These are phyloP conservation scores for Ceratobasidium theobromae DNA, from an alignment of 1,284 basidiomycete species.

Conservation along the genomic window DNA sequence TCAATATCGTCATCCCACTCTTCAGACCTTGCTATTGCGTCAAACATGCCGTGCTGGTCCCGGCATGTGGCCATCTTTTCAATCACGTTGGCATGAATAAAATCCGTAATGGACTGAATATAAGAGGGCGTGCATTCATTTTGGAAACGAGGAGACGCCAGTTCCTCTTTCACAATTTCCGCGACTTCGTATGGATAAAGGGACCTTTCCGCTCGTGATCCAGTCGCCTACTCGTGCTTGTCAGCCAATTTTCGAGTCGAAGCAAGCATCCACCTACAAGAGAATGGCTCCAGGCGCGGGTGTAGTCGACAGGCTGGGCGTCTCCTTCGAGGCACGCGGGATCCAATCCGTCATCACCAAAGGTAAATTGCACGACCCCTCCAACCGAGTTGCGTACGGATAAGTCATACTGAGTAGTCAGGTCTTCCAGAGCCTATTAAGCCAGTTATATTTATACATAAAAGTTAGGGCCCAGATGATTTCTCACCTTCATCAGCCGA, in stretches of 20 bases:
- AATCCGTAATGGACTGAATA: slow-evolving; percentile 72
- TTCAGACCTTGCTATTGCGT: slow-evolving; percentile 71
- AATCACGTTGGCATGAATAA: slow-evolving; percentile 67
- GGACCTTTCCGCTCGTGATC: slow-evolving; percentile 57
- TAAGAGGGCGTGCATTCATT: slow-evolving; percentile 77
- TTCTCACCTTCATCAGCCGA: slow-evolving; percentile 85
- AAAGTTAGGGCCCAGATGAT: neutral
- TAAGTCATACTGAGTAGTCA: slow-evolving; percentile 95
- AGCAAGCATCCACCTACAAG: slow-evolving; percentile 53
- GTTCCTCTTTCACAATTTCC: slow-evolving; percentile 67
- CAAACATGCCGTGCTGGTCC: slow-evolving; percentile 79
- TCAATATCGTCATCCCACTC: slow-evolving; percentile 82
- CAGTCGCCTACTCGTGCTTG: slow-evolving; percentile 74
- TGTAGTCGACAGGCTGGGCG: slow-evolving; percentile 87
- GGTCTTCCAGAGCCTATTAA: slow-evolving; percentile 82
- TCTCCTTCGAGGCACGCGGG: slow-evolving; percentile 96
- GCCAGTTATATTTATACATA: neutral
- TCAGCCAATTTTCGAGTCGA: too few relatives aligned
- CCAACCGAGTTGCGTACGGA: slow-evolving; percentile 96
- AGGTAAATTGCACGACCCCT: slow-evolving; percentile 96
- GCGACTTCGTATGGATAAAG: slow-evolving; percentile 89
- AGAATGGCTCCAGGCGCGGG: slow-evolving; percentile 87
- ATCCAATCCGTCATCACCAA: slow-evolving; percentile 97
- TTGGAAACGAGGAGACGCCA: slow-evolving; percentile 62
- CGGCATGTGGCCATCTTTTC: slow-evolving; percentile 70